phyloP scores from a whole-genome alignment of 164 flowering plant species.

The Houttuynia cordata region DNA sequence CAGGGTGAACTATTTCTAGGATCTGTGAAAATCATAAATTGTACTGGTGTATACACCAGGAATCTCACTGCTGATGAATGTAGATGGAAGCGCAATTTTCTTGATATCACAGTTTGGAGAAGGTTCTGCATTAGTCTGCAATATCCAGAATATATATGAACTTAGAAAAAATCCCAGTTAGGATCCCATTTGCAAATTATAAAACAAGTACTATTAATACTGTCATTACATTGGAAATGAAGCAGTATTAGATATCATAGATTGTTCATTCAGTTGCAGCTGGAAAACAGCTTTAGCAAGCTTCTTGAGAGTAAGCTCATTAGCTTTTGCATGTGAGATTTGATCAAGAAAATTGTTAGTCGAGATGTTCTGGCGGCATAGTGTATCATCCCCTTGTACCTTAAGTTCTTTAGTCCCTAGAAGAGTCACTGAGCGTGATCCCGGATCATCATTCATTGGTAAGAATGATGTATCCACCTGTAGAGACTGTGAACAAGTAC shows the following conservation, averaged over 20 bases:
- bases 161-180: background rate
- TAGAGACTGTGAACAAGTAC: slow-evolving; percentile 2
- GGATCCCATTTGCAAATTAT: background rate
- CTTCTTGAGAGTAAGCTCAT: slow-evolving; percentile 28
- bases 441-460: background rate
- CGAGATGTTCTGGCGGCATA: slow-evolving; percentile 4
- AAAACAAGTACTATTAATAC: background rate
- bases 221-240: background rate
- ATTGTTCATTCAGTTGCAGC: slow-evolving; percentile 12
- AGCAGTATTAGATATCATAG: slow-evolving; percentile 2
- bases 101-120: slow-evolving; percentile 24
- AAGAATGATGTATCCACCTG: slow-evolving; percentile 8
- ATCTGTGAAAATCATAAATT: too few species aligned
- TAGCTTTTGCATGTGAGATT: slow-evolving; percentile 17
- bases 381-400: slow-evolving; percentile 8
- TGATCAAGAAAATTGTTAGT: slow-evolving; percentile 5
- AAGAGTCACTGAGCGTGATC: slow-evolving; percentile 7
- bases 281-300: slow-evolving; percentile 27
- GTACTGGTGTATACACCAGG: background rate
- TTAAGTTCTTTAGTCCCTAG: slow-evolving; percentile 11
- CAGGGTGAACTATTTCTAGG: background rate
- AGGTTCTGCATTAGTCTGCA: slow-evolving; percentile 15
- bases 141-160: slow-evolving; percentile 9
- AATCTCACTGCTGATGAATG: background rate
- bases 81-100: slow-evolving; percentile 1